Evolutionary conservation across 768 basidiomycete genomes (phyloP).

Genomic region (Leccinum incarnatum): DNA sequence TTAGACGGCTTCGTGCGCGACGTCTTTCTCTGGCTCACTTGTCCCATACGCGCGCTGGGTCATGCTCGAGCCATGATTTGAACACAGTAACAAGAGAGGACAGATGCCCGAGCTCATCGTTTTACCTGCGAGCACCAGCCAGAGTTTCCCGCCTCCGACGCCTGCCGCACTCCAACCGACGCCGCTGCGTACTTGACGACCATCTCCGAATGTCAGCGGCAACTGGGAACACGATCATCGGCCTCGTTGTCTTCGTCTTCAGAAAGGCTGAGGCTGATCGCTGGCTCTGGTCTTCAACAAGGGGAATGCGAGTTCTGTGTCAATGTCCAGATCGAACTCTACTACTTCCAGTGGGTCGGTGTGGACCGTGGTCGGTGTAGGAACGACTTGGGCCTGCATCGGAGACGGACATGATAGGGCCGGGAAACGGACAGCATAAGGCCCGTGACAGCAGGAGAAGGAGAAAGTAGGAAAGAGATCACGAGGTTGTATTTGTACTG

Average conservation of each 20-base stretch:
- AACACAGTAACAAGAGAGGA: slow-evolving; percentile 50
- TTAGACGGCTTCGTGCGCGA: no score
- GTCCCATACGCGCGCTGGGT: no score
- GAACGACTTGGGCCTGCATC: slow-evolving; percentile 33
- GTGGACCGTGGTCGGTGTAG: slow-evolving; percentile 21
- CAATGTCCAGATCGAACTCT: background rate
- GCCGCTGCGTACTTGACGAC: slow-evolving; percentile 46
- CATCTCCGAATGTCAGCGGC: background rate
- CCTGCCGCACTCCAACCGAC: slow-evolving; percentile 36
- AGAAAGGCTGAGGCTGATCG: background rate
- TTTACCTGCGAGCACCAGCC: slow-evolving; percentile 35
- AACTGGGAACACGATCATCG: background rate
- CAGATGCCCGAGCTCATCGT: slow-evolving; percentile 70
- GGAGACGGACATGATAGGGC: slow-evolving; percentile 3
- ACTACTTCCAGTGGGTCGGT: background rate
- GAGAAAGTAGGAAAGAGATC: no score
- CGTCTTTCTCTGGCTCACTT: no score
- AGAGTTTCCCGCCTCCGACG: slow-evolving; percentile 36
- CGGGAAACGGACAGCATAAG: background rate
- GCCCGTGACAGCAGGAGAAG: no score
- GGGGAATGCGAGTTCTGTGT: background rate
- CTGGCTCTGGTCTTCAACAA: background rate
- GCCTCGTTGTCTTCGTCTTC: slow-evolving; percentile 17
- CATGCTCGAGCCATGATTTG: background rate
- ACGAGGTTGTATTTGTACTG: no score